phyloP scores from a whole-genome alignment of 768 basidiomycete genomes.

The Mycena epipterygia region DNA sequence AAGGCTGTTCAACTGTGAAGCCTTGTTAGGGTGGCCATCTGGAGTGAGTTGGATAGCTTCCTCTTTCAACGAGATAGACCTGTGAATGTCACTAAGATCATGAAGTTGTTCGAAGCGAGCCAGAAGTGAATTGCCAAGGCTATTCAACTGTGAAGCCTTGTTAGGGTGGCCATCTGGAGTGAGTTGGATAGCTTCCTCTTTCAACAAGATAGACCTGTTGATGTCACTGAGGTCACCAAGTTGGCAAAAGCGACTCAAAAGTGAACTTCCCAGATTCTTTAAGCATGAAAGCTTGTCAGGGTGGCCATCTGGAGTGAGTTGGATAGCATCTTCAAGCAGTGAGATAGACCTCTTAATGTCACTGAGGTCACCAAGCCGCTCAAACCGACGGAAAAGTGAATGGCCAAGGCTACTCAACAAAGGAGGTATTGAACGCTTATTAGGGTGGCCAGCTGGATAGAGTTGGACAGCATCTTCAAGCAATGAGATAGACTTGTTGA shows the following conservation, averaged over 20 bases:
- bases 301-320: slow-evolving; percentile 38
- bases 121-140: slow-evolving; percentile 29
- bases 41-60: slow-evolving; percentile 33
- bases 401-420: slow-evolving; percentile 41
- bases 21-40: slow-evolving; percentile 20
- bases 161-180: slow-evolving; percentile 28
- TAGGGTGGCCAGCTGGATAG: slow-evolving; percentile 30
- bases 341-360: slow-evolving; percentile 45
- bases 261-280: slow-evolving; percentile 36
- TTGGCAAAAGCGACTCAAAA: slow-evolving; percentile 38
- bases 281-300: slow-evolving; percentile 30
- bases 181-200: slow-evolving; percentile 1
- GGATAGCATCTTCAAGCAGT: slow-evolving; percentile 31
- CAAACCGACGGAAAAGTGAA: slow-evolving; percentile 36
- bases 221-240: slow-evolving; percentile 9
- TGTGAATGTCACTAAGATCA: slow-evolving; percentile 19
- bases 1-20: too few species aligned
- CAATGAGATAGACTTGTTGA: slow-evolving; percentile 37
- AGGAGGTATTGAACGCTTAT: slow-evolving; percentile 44
- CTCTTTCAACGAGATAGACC: slow-evolving; percentile 10
- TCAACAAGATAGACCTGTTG: neutral
- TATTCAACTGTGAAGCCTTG: slow-evolving; percentile 22
- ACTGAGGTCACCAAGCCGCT: slow-evolving; percentile 31
- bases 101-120: slow-evolving; percentile 28
- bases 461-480: slow-evolving; percentile 33